Base-by-base conservation (phyloP, 345 rosid species). In the Schrenkiella parvula region DNA sequence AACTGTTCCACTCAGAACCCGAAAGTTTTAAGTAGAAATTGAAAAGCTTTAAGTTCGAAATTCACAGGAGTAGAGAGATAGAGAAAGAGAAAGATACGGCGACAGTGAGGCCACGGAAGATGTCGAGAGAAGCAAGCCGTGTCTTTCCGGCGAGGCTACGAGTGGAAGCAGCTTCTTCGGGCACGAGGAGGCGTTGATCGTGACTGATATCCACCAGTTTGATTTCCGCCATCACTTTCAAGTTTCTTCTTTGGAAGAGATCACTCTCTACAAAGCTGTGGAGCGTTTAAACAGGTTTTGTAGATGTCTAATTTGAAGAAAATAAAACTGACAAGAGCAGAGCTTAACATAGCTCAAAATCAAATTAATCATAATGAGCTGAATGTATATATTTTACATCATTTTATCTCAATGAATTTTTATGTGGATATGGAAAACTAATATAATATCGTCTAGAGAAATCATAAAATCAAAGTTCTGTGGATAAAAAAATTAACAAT, bases 101-200 rank as follows among this genome's bases (percentile, higher is more conserved):
- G 10, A 93, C 98, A 7, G 96, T 85, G 51, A 93, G 92, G 66
- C 97, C 98, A 42, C 98, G 82, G 78, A 93, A 93, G 82, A 90
- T 80, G 78, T 93, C 98, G 14, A 93, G 84, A 4, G 97, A 86
- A 72, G 85, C 88, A 12, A 93, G 74, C 12, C 88, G 91, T 74
- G 61, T 79, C 57, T 66, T 79, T 17, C 23, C 63, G 3, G 71
- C 63, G 59, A 53, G 51, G 56, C 46, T 68, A 2, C 29, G 81
- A 59, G 61, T 62, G 6, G 89, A 59, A 42, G 8, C 29, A 44
- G 42, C 22, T 44, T 76, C 26, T 38, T 79, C 82, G 25, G 80
- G 46, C 9, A 83, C 31, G 68, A 64, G 50, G 41, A 89, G 77
- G 1, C 64, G 78, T 66, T 73, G 82, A 47, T 78, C 83, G 26